Evolutionary conservation across 192 early-diverging fungal genomes (phyloP), one percentile per base, ranked within the genome.

Genomic region (Umbelopsis ramanniana): DNA sequence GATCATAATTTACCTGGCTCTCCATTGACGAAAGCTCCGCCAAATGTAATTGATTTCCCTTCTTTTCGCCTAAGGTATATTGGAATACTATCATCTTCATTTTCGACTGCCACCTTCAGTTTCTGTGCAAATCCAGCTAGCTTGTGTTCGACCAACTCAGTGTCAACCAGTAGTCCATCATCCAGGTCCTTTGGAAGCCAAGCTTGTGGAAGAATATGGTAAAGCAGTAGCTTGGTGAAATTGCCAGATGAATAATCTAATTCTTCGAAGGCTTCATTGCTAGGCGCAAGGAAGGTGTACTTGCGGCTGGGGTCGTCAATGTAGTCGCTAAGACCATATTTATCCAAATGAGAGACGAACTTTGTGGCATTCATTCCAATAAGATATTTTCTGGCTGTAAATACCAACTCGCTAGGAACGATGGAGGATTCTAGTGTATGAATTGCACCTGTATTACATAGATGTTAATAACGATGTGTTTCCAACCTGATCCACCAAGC

Each of bases 221-320:
- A 93, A 68, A 71, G 82, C 0, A 91, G 78, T n/a, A 77, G 69
- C 23, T 74, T 79, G 22, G 54, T 71, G 63, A 40, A 38, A 12
- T 60, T 46, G 15, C 37, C 29, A 72, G 81, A 74, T 11, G 71
- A 74, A 22, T 81, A 70, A 38, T 81, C 83, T 38, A 74, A 70
- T 15, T 79, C 78, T 6, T 82, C 84, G 26, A 81, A 76, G 4
- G 79, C 81, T 21, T 78, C 79, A 71, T 93, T 88, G 35, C 72
- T 82, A 3, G 92, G 92, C 14, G 86, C 91, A 45, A 93, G 83
- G 35, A 93, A 79, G 1, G 91, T 93, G 54, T 85, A 82, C 52
- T 85, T 82, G 38, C 74, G 73, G 45, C 73, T 78, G 4, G 79
- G 74, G 0, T 85, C 68, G 53, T 92, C 87, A 23, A 93, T 81